phyloP scores from a whole-genome alignment of 2,329 filamentous ascomycete genomes.

The Graphilbum fragrans region DNA sequence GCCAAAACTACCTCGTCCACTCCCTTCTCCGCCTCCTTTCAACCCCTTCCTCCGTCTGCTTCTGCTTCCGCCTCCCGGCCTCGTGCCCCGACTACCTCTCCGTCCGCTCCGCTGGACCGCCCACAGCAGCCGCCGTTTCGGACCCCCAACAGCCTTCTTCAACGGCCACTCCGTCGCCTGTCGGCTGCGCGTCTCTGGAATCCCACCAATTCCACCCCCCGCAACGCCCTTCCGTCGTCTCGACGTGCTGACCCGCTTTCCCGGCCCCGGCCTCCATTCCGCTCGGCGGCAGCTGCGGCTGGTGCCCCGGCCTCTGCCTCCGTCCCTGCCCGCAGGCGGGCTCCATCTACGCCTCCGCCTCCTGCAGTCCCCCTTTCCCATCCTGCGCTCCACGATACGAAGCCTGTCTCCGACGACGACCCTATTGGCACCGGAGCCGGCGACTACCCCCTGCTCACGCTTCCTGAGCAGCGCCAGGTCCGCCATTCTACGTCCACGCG shows the following conservation, averaged over 20 bases:
- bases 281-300: neutral
- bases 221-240: slow-evolving; percentile 16
- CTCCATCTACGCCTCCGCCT: slow-evolving; percentile 40
- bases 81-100: slow-evolving; percentile 12
- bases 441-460: slow-evolving; percentile 38
- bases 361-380: slow-evolving; percentile 37
- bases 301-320: neutral
- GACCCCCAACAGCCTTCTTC: slow-evolving; percentile 12
- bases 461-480: slow-evolving; percentile 35
- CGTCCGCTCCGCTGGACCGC: slow-evolving; percentile 32
- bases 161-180: slow-evolving; percentile 22
- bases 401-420: slow-evolving; percentile 26
- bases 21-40: neutral
- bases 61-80: slow-evolving; percentile 4
- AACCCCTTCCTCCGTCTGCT: neutral
- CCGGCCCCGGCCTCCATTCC: neutral
- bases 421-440: slow-evolving; percentile 25
- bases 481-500: slow-evolving; percentile 29
- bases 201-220: slow-evolving; percentile 46
- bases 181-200: slow-evolving; percentile 46
- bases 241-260: neutral
- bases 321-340: slow-evolving; percentile 26
- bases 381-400: slow-evolving; percentile 17
- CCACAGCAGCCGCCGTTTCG: slow-evolving; percentile 30
- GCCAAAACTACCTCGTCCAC: slow-evolving; percentile 7